Evolutionary conservation across 306 rosid species (phyloP).

Genomic region (Lablab purpureus): DNA sequence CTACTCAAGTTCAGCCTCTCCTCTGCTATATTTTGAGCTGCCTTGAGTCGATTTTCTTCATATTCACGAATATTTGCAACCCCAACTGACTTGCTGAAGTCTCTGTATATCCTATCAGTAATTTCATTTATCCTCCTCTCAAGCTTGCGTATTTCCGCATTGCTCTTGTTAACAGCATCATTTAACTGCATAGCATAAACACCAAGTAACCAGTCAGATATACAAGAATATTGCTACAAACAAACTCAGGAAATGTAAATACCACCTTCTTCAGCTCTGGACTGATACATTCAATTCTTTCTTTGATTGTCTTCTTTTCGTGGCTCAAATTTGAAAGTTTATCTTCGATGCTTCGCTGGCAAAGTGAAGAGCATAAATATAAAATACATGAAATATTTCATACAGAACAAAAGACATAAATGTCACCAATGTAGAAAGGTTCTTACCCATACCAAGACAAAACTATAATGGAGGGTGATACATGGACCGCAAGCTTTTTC

Average conservation of each 20-base stretch:
- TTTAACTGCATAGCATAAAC: slow-evolving; percentile 63
- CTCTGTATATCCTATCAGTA: slow-evolving; percentile 81
- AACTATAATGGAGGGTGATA: no score
- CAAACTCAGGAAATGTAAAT: slow-evolving; percentile 39
- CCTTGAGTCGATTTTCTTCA: slow-evolving; percentile 92
- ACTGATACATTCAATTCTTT: slow-evolving; percentile 78
- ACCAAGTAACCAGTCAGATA: slow-evolving; percentile 32
- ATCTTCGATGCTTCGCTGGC: slow-evolving; percentile 89
- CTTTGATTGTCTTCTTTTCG: slow-evolving; percentile 74
- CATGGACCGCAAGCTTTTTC: no score
- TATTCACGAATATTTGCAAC: slow-evolving; percentile 98
- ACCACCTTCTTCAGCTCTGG: slow-evolving; percentile 86
- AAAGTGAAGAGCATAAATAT: slow-evolving; percentile 16
- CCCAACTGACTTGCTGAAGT: slow-evolving; percentile 92
- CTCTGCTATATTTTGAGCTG: slow-evolving; percentile 87
- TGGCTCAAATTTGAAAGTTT: slow-evolving; percentile 72
- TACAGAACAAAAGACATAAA: slow-evolving; percentile 19
- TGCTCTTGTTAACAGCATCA: slow-evolving; percentile 69
- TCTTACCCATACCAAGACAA: slow-evolving; percentile 30
- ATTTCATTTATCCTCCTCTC: slow-evolving; percentile 94
- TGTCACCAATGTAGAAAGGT: slow-evolving; percentile 1
- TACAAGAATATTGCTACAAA: slow-evolving; percentile 28
- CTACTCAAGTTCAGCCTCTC: slow-evolving; percentile 91
- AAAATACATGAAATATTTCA: slow-evolving; percentile 42
- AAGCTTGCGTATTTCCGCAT: slow-evolving; percentile 66